Conservation (phyloP, 306 rosid species). For the Cucurbita maxima region DNA sequence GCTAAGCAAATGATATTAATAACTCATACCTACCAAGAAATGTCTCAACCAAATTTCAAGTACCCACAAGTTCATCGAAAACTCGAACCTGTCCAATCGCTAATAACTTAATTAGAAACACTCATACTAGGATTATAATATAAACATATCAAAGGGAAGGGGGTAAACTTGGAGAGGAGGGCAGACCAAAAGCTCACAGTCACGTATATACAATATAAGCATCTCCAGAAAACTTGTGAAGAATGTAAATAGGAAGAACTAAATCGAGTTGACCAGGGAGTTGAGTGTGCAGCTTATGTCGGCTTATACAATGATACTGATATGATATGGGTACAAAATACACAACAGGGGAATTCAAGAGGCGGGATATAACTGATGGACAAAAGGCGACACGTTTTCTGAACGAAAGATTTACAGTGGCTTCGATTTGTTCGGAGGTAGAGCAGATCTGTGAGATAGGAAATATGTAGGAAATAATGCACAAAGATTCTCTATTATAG, state of each 20-base stretch:
- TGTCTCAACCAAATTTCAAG: not conserved
- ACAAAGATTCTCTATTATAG: conserved; percentile 3
- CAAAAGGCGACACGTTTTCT: not conserved
- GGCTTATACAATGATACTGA: conserved; percentile 6
- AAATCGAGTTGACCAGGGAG: not conserved
- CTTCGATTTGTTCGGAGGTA: conserved; percentile 7
- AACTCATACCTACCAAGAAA: not conserved
- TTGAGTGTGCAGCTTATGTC: not conserved
- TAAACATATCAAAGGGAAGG: not conserved
- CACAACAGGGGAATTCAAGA: conserved; percentile 12
- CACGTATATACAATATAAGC: not conserved
- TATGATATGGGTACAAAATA: conserved; percentile 14
- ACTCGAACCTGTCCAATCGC: not conserved
- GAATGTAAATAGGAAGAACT: conserved; percentile 5
- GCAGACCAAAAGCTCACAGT: not conserved
- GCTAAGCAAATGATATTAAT: not conserved
- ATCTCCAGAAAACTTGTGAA: conserved; percentile 6
- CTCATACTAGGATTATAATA: not conserved
- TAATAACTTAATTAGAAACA: not conserved
- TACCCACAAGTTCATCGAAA: not conserved
- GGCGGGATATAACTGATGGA: not conserved
- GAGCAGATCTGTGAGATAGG: not conserved
- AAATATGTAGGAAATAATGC: conserved; percentile 6
- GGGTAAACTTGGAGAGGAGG: not conserved
- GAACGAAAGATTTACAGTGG: conserved; percentile 30